Evolutionary conservation across 164 flowering plant species (phyloP).

Genomic region (Chimonanthus salicifolius): DNA sequence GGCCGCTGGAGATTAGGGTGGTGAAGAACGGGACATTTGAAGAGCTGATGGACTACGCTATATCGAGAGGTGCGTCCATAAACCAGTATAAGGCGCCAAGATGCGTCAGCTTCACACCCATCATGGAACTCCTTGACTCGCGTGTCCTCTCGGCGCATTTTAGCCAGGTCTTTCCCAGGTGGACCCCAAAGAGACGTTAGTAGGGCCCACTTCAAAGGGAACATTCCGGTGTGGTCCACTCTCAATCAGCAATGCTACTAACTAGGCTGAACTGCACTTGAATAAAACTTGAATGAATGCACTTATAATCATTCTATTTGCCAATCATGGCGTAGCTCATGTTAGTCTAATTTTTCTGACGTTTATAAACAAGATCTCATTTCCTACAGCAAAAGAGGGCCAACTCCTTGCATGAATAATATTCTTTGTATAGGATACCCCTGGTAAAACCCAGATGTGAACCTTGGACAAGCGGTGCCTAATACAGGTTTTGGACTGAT

Average conservation of each 20-base stretch:
- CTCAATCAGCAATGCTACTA: neutral
- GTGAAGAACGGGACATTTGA: slow-evolving; percentile 40
- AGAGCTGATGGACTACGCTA: slow-evolving; percentile 47
- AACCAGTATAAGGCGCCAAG: slow-evolving; percentile 47
- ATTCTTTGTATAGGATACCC: too few species aligned
- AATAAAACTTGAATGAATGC: too few species aligned
- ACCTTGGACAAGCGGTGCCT: too few species aligned
- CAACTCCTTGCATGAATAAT: too few species aligned
- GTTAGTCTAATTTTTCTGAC: too few species aligned
- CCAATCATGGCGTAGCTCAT: too few species aligned
- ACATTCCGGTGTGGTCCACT: neutral
- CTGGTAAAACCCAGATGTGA: too few species aligned
- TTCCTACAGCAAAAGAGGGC: too few species aligned
- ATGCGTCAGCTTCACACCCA: slow-evolving; percentile 36
- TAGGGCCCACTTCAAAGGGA: neutral
- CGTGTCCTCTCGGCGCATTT: slow-evolving; percentile 32
- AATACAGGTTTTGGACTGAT: too few species aligned
- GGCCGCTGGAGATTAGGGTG: slow-evolving; percentile 39
- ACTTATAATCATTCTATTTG: too few species aligned
- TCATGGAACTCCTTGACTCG: slow-evolving; percentile 35
- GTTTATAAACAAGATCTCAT: too few species aligned
- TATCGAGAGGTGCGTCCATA: slow-evolving; percentile 45
- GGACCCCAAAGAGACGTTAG: slow-evolving; percentile 22
- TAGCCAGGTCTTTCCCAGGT: slow-evolving; percentile 29
- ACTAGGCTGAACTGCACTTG: neutral